Percentiles rank a stretch among this genome's conserved stretches.
Conservation (phyloP, 495 filamentous ascomycete genomes). For the Corynascus novoguineensis region DNA sequence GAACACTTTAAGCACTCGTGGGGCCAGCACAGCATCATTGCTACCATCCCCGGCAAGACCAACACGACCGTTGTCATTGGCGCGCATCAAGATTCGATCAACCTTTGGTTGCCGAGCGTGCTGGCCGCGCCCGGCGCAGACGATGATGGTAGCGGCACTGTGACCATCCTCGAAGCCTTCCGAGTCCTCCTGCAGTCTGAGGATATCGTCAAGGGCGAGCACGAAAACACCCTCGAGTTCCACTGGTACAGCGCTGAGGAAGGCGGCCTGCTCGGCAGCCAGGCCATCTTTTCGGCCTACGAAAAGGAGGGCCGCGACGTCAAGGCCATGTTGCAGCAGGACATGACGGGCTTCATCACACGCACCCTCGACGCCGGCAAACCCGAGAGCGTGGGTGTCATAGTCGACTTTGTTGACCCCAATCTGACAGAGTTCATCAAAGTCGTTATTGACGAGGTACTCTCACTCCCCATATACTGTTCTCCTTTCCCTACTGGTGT, state of each 20-base stretch:
- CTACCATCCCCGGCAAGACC: slow-evolving; percentile 80
- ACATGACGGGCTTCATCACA: slow-evolving; percentile 93
- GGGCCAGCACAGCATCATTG: slow-evolving; percentile 89
- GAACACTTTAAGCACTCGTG: slow-evolving; percentile 75
- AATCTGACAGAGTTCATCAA: slow-evolving; percentile 89
- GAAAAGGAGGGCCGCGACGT: slow-evolving; percentile 68
- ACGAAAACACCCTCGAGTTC: slow-evolving; percentile 88
- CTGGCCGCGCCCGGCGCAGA: slow-evolving; percentile 62
- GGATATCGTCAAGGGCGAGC: slow-evolving; percentile 49
- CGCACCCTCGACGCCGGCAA: slow-evolving; percentile 77
- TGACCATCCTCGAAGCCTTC: slow-evolving; percentile 58
- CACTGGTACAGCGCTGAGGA: slow-evolving; percentile 99
- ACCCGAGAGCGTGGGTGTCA: slow-evolving; percentile 83
- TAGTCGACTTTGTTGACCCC: slow-evolving; percentile 84
- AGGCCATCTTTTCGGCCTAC: slow-evolving; percentile 84
- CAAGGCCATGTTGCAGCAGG: slow-evolving; percentile 98
- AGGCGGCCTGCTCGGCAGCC: slow-evolving; percentile 84
- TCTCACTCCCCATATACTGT: background rate
- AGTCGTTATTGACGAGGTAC: slow-evolving; percentile 68
- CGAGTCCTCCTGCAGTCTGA: slow-evolving; percentile 50
- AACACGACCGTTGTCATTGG: slow-evolving; percentile 73
- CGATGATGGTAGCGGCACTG: slow-evolving; percentile 55
- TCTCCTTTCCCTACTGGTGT: background rate
- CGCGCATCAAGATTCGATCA: slow-evolving; percentile 72
- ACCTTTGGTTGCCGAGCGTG: slow-evolving; percentile 79